Base-by-base conservation (phyloP, 1,139 yeast species). In the Arxiozyma bovina region DNA sequence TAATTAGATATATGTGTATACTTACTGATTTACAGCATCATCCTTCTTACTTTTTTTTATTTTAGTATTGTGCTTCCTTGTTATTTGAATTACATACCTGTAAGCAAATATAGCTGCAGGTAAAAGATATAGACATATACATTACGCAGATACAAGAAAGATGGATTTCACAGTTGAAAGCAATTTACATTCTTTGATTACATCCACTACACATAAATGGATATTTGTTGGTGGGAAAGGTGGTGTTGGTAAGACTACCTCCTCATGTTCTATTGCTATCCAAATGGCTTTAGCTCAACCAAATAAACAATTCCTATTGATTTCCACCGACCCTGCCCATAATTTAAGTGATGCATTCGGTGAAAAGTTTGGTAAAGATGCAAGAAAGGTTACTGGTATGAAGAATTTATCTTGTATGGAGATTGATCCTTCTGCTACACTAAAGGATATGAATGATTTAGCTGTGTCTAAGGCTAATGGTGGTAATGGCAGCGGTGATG, bases 201-300 rank as follows among this genome's bases (percentile, higher is more conserved):
- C 76, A 40, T 89, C 85, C 61, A 86, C 74, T 46, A 74, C 93
- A 20, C 80, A 93, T 66, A 87, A 87, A 67, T 93, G 99, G 99
- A 87, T 93, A 61, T 93, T 93, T 68, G 98, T 91, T 46, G 99
- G 99, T 58, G 99, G 99, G 64, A 93, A 93, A 76, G 99, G 99
- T 70, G 99, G 99, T 73, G 99, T 93, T 44, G 99, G 99, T 63
- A 93, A 93, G 71, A 93, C 99, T 61, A 93, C 99, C 48, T 88
- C 97, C 3, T 91, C 98, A 0, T 91, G 96, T 51, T 90, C 98
- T 23, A 80, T 93, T 62, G 96, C 99, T 30, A 87, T 91, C 57
- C 98, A 93, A 73, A 75, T 86, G 67, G 93, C 94, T 2, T 74
- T 89, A 57, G 83, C 87, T 55, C 85, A 88, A 68, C 93, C 94